Conservation (phyloP, 2,329 filamentous ascomycete species). For the Aspergillus sp. region DNA sequence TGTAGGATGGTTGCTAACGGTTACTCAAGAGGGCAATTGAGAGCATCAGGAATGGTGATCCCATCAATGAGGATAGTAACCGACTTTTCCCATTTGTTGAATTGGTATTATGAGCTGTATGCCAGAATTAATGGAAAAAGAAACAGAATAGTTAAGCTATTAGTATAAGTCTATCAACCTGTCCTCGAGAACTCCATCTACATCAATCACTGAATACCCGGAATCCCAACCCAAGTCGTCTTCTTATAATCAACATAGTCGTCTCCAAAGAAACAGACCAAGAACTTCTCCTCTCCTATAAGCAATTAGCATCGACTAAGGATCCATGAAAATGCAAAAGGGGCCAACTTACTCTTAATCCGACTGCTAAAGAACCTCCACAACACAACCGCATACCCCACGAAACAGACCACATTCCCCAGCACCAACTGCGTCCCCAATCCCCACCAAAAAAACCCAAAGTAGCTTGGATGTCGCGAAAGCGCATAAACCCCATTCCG, state of each 20-base stretch:
- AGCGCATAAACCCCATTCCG: constrained; percentile 70
- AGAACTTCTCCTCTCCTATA: constrained; percentile 66
- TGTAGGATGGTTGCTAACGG: neutral
- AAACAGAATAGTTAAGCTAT: no score
- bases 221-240: constrained; percentile 70
- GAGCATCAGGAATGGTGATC: neutral
- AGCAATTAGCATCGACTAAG: constrained; percentile 6
- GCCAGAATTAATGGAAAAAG: no score
- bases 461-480: constrained; percentile 84
- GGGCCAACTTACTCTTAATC: constrained; percentile 53
- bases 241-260: constrained; percentile 71
- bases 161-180: no score
- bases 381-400: constrained; percentile 66
- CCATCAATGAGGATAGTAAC: neutral
- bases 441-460: constrained; percentile 98
- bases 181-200: neutral
- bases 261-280: constrained; percentile 75
- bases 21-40: neutral
- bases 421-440: constrained; percentile 87
- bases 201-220: constrained; percentile 53
- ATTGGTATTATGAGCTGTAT: neutral
- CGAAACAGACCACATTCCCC: constrained; percentile 73
- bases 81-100: neutral
- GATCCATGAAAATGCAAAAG: neutral
- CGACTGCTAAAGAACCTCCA: constrained; percentile 77